Evolutionary conservation across 306 rosid species (phyloP).

Genomic region (Lathyrus tuberosus): DNA sequence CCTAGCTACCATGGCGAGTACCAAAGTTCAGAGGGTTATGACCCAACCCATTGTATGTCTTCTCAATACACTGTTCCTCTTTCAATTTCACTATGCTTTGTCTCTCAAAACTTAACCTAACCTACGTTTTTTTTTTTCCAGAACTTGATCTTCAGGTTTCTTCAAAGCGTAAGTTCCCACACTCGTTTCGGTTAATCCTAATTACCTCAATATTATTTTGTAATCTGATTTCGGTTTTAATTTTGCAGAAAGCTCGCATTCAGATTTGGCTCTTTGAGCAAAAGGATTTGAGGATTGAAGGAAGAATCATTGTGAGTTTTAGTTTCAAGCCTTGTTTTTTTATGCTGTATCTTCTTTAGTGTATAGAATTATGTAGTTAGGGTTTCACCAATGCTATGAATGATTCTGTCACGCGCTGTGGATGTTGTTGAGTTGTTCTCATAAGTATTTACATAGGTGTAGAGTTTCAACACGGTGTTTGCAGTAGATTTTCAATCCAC

Average conservation of each 20-base stretch:
- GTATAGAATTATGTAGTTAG: not conserved
- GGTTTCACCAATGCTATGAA: not conserved
- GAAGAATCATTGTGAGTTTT: slow-evolving; percentile 75
- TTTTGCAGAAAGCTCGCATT: slow-evolving; percentile 76
- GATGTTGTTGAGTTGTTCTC: too few relatives aligned
- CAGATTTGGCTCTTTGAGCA: slow-evolving; percentile 93
- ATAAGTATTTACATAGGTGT: not conserved
- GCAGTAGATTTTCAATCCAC: not conserved
- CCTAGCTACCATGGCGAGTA: slow-evolving; percentile 77
- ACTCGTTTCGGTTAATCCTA: not conserved
- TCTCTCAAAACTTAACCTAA: slow-evolving; percentile 15
- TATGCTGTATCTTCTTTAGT: not conserved
- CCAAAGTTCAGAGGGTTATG: slow-evolving; percentile 96
- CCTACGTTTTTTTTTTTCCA: slow-evolving; percentile 31
- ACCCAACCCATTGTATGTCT: slow-evolving; percentile 78
- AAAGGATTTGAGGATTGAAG: slow-evolving; percentile 81
- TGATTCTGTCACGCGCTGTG: too few relatives aligned
- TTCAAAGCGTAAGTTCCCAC: slow-evolving; percentile 68
- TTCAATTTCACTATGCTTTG: slow-evolving; percentile 19
- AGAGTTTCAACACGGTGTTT: not conserved
- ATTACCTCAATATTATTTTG: not conserved
- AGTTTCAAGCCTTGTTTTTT: not conserved
- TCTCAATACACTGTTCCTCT: not conserved
- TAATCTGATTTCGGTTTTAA: not conserved
- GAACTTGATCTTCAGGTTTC: slow-evolving; percentile 94